Evolutionary conservation across 1,284 basidiomycete species (phyloP).

Genomic region (Ganoderma lucidum): DNA sequence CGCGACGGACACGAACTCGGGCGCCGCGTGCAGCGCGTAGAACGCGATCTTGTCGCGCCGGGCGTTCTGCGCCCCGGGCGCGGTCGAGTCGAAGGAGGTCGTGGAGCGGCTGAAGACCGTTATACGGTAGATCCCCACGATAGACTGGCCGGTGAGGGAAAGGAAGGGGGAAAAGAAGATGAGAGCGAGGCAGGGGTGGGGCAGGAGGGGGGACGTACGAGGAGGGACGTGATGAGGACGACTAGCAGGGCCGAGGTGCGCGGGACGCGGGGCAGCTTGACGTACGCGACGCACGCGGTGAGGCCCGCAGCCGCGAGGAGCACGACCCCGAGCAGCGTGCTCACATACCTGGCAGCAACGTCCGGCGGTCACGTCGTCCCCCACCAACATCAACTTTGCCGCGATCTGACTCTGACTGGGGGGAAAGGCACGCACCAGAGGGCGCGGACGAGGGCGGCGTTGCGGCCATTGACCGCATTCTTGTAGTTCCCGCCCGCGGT

Average conservation of each 20-base stretch:
- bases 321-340: slow-evolving; percentile 19
- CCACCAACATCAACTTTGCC: background rate
- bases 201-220: slow-evolving; percentile 14
- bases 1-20: slow-evolving; percentile 16
- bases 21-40: slow-evolving; percentile 38
- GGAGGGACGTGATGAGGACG: slow-evolving; percentile 17
- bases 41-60: slow-evolving; percentile 48
- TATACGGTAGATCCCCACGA: slow-evolving; percentile 50
- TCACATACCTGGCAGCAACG: slow-evolving; percentile 24
- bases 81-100: slow-evolving; percentile 43
- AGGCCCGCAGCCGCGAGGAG: slow-evolving; percentile 3
- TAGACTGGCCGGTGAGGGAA: slow-evolving; percentile 19
- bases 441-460: slow-evolving; percentile 32
- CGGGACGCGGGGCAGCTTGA: slow-evolving; percentile 23
- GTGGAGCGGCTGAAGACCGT: slow-evolving; percentile 47
- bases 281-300: slow-evolving; percentile 13
- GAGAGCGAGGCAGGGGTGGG: background rate
- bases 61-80: slow-evolving; percentile 46
- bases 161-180: background rate
- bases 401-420: too few species aligned
- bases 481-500: slow-evolving; percentile 39
- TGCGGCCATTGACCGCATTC: slow-evolving; percentile 27
- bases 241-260: slow-evolving; percentile 12
- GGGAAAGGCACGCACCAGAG: slow-evolving; percentile 28
- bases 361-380: background rate